Evolutionary conservation across 176 grass and related monocot genomes (phyloP).

Genomic region (Phoenix dactylifera): DNA sequence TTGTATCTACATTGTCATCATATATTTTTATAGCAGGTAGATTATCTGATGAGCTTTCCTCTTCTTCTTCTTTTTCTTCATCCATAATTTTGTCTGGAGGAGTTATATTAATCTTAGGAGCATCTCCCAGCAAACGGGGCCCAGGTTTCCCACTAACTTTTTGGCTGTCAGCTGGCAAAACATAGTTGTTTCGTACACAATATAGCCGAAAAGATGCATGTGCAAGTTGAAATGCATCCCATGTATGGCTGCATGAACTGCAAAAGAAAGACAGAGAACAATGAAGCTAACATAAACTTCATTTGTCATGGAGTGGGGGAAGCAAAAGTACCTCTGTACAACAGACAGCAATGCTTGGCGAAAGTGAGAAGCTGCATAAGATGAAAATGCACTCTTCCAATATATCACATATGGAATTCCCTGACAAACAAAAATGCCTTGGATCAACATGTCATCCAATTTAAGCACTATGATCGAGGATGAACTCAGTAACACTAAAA

Average conservation of each 20-base stretch:
- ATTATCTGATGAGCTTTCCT: conserved; percentile 24
- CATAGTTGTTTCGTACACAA: conserved; percentile 35
- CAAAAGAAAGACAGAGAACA: conserved; percentile 18
- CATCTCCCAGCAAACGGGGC: conserved; percentile 48
- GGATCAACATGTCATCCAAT: neutral
- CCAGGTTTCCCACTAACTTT: conserved; percentile 27
- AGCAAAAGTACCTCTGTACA: conserved; percentile 48
- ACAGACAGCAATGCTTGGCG: conserved; percentile 47
- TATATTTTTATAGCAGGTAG: conserved; percentile 43
- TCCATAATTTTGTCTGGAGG: conserved; percentile 19
- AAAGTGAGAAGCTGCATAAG: conserved; percentile 62
- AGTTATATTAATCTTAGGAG: conserved; percentile 41
- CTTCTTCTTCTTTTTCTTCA: conserved; percentile 20
- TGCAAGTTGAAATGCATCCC: conserved; percentile 80
- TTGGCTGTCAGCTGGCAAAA: conserved; percentile 7
- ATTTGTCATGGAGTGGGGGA: neutral
- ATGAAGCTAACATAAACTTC: conserved; percentile 16
- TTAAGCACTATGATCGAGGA: neutral
- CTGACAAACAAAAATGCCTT: conserved; percentile 22
- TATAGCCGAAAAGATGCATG: conserved; percentile 58
- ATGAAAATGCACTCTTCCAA: conserved; percentile 57
- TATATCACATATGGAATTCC: conserved; percentile 69
- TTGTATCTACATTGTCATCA: conserved; percentile 43
- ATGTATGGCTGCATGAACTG: conserved; percentile 64
- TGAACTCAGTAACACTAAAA: neutral